phyloP scores from a whole-genome alignment of 371 early-diverging fungal species.

The Blakeslea trispora region DNA sequence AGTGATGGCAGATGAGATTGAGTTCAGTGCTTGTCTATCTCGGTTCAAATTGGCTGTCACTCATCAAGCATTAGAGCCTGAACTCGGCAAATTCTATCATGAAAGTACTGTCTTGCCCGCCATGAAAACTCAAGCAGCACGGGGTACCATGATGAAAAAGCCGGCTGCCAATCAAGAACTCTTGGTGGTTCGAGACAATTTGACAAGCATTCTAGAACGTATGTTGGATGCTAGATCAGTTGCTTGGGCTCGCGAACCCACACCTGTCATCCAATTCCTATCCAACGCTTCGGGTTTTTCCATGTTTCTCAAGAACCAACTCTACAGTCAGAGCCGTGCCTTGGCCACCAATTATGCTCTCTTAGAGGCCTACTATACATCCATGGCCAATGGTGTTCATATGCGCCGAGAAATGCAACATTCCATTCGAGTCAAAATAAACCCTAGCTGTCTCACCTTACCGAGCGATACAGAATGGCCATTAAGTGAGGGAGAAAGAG shows the following conservation, averaged over 20 bases:
- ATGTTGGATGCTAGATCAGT: constrained; percentile 21
- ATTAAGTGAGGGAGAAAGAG: constrained; percentile 1
- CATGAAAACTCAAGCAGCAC: constrained; percentile 19
- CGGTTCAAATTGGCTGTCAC: constrained; percentile 16
- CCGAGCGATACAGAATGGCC: constrained; percentile 40
- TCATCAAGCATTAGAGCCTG: background rate
- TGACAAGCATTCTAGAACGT: constrained; percentile 23
- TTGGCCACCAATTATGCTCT: constrained; percentile 23
- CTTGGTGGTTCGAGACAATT: constrained; percentile 19
- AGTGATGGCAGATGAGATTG: constrained; percentile 6
- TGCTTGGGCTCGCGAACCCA: constrained; percentile 19
- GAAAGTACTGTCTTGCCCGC: constrained; percentile 13
- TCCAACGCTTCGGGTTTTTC: constrained; percentile 21
- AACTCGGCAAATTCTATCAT: background rate
- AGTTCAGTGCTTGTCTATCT: constrained; percentile 16
- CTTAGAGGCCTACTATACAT: constrained; percentile 38
- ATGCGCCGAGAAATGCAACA: constrained; percentile 58
- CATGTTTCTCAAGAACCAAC: constrained; percentile 30
- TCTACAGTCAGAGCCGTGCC: constrained; percentile 9
- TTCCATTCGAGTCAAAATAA: constrained; percentile 18
- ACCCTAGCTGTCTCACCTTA: constrained; percentile 1
- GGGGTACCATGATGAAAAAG: constrained; percentile 5
- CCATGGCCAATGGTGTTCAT: constrained; percentile 53
- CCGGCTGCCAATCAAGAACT: constrained; percentile 3
- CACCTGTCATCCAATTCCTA: constrained; percentile 19